phyloP scores from a whole-genome alignment of 106 monocot genomes.

The Alisma plantagoaquatica region DNA sequence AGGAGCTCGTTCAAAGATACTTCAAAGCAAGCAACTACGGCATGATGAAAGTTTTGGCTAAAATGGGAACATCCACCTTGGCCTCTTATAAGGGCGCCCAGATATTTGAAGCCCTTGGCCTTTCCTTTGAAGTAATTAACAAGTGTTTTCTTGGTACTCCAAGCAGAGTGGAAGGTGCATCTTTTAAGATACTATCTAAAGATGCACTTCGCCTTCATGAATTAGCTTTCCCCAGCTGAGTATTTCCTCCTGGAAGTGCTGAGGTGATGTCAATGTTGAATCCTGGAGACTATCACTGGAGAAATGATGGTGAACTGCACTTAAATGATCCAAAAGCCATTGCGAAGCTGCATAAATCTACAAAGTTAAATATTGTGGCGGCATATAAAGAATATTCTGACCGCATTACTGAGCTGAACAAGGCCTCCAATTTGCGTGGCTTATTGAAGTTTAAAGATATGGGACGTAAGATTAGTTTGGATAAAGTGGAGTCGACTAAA shows the following conservation, averaged over 20 bases:
- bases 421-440: slow-evolving; percentile 69
- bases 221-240: slow-evolving; percentile 62
- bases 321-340: slow-evolving; percentile 95
- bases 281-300: slow-evolving; percentile 94
- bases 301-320: slow-evolving; percentile 87
- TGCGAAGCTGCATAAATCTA: slow-evolving; percentile 86
- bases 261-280: slow-evolving; percentile 70
- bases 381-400: slow-evolving; percentile 89
- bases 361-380: slow-evolving; percentile 54
- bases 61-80: slow-evolving; percentile 94
- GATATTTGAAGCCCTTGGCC: slow-evolving; percentile 90
- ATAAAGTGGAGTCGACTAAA: slow-evolving; percentile 80
- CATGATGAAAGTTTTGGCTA: slow-evolving; percentile 98
- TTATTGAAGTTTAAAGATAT: slow-evolving; percentile 82
- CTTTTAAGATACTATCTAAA: slow-evolving; percentile 75
- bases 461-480: slow-evolving; percentile 38
- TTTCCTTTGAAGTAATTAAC: slow-evolving; percentile 64
- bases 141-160: slow-evolving; percentile 92
- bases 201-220: slow-evolving; percentile 83
- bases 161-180: slow-evolving; percentile 80
- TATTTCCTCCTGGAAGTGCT: slow-evolving; percentile 67
- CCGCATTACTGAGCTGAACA: slow-evolving; percentile 75
- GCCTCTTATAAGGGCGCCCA: slow-evolving; percentile 98
- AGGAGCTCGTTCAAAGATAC: slow-evolving; percentile 72
- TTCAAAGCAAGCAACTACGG: slow-evolving; percentile 82